Evolutionary conservation across 208 protist genomes (phyloP).

Genomic region (Wallacemonas sp.): DNA sequence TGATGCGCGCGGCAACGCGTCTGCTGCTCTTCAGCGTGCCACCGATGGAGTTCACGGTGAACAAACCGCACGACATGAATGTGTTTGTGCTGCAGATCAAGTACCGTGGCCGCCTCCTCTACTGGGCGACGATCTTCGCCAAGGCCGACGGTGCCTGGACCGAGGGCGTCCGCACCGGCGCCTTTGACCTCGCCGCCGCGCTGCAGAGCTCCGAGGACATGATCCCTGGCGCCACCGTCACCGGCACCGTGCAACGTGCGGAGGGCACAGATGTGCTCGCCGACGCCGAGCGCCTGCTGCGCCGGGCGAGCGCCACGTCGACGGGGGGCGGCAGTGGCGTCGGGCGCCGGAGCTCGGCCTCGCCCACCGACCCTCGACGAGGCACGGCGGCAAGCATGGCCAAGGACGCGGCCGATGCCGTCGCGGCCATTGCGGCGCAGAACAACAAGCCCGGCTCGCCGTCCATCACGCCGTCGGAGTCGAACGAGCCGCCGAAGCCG

Average conservation of each 20-base stretch:
- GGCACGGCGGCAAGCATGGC: slow-evolving; percentile 8
- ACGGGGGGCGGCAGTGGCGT: no score
- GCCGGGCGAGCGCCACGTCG: slow-evolving; percentile 6
- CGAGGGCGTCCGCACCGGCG: slow-evolving; percentile 39
- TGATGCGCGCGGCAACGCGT: slow-evolving; percentile 28
- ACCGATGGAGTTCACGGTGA: slow-evolving; percentile 54
- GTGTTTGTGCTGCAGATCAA: slow-evolving; percentile 51
- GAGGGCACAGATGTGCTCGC: slow-evolving; percentile 37
- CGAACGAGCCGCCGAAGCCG: slow-evolving; percentile 9
- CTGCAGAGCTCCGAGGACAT: slow-evolving; percentile 42
- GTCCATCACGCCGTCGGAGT: background rate
- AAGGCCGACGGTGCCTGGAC: slow-evolving; percentile 36
- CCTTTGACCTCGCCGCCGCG: slow-evolving; percentile 48
- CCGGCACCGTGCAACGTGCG: slow-evolving; percentile 34
- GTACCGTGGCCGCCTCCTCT: slow-evolving; percentile 51
- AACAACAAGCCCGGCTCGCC: background rate
- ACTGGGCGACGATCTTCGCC: slow-evolving; percentile 56
- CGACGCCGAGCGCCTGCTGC: slow-evolving; percentile 37
- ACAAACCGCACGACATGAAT: slow-evolving; percentile 40
- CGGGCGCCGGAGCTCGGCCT: background rate
- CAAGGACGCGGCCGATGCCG: slow-evolving; percentile 2
- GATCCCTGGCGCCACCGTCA: slow-evolving; percentile 35
- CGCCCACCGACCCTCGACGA: background rate
- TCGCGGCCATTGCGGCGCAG: background rate
- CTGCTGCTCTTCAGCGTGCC: slow-evolving; percentile 41